These are phyloP conservation scores for Apophysomyces elegans DNA, from an alignment of 371 early-diverging fungal species.

Conservation along the genomic window DNA sequence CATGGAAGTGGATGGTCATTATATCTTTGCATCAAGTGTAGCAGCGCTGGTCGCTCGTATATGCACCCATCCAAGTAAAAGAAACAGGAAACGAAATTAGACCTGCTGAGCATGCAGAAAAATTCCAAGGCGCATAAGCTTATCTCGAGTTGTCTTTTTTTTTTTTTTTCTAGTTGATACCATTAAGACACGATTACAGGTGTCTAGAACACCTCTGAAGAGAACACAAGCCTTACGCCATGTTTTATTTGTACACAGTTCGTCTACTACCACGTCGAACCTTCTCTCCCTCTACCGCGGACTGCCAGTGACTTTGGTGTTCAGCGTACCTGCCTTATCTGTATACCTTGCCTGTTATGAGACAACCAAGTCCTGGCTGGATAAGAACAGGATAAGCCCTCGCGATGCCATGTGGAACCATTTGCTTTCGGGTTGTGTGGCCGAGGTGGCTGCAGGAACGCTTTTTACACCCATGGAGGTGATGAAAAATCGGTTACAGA, in stretches of 20 bases:
- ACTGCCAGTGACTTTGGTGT: slow-evolving; percentile 64
- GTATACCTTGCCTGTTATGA: slow-evolving; percentile 75
- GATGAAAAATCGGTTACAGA: slow-evolving; percentile 71
- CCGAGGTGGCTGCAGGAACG: slow-evolving; percentile 57
- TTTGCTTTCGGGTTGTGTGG: slow-evolving; percentile 45
- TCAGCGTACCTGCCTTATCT: slow-evolving; percentile 72
- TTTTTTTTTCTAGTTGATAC: neutral
- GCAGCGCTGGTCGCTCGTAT: slow-evolving; percentile 62
- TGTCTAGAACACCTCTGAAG: neutral
- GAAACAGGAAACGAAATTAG: neutral
- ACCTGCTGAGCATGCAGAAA: no score
- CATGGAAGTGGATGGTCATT: slow-evolving; percentile 36
- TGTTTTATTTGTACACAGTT: neutral
- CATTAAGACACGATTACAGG: slow-evolving; percentile 1
- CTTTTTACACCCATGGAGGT: slow-evolving; percentile 86
- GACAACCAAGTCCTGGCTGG: slow-evolving; percentile 45
- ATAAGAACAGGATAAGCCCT: neutral
- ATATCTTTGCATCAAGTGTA: slow-evolving; percentile 60
- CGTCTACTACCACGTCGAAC: neutral
- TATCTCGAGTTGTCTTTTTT: neutral
- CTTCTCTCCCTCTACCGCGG: slow-evolving; percentile 56
- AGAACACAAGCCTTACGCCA: neutral
- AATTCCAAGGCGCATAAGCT: no score
- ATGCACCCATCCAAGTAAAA: slow-evolving; percentile 66
- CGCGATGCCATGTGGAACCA: slow-evolving; percentile 29